Conservation (phyloP, 768 basidiomycete species). For the Macrolepiota fuliginosa region DNA sequence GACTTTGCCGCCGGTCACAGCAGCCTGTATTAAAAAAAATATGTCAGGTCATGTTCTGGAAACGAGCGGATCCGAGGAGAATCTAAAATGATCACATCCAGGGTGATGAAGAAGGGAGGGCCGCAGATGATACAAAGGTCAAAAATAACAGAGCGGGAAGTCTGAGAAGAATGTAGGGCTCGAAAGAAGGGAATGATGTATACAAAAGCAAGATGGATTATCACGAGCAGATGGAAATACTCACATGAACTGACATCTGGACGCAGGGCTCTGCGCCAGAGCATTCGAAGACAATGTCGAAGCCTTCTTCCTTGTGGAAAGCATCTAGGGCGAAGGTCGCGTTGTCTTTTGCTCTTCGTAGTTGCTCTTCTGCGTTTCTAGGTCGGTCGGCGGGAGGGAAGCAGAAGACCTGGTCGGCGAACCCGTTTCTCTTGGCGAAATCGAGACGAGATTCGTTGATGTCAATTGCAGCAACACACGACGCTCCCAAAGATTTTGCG, state of each 20-base stretch:
- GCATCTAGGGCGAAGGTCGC: conserved; percentile 47
- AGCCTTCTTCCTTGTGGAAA: conserved; percentile 71
- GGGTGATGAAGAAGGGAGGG: background rate
- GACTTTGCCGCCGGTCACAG: conserved; percentile 83
- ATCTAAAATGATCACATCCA: conserved; percentile 14
- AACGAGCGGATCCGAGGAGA: conserved; percentile 10
- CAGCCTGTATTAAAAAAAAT: conserved; percentile 49
- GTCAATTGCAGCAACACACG: conserved; percentile 74
- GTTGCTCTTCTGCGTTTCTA: conserved; percentile 55
- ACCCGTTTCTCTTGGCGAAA: conserved; percentile 74
- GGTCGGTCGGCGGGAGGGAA: conserved; percentile 42
- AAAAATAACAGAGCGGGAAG: conserved; percentile 10
- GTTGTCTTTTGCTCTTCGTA: conserved; percentile 58
- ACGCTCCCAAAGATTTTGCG: conserved; percentile 68
- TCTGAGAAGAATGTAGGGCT: background rate
- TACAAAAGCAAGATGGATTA: conserved; percentile 3
- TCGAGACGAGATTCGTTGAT: conserved; percentile 81
- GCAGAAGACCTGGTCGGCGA: conserved; percentile 72
- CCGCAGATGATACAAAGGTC: background rate
- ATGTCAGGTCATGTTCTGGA: conserved; percentile 1
- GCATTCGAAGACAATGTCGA: conserved; percentile 93
- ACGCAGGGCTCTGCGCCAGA: conserved; percentile 92
- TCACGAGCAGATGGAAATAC: conserved; percentile 27
- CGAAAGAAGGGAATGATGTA: background rate
- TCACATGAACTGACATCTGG: conserved; percentile 86